phyloP scores from a whole-genome alignment of 345 rosid genomes.

The Eucalyptus brandiana region DNA sequence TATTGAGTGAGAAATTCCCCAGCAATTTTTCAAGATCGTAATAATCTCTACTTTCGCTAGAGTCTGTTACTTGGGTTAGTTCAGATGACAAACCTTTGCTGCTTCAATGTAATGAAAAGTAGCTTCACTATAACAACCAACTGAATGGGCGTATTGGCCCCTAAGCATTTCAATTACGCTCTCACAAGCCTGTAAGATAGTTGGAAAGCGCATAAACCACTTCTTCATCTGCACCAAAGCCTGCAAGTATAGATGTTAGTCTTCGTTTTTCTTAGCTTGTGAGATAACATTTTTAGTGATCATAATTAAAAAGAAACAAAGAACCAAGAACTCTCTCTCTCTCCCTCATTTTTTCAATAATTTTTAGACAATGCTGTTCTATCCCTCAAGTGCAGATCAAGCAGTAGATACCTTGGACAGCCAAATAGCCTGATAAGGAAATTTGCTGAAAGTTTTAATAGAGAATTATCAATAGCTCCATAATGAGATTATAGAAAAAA shows the following conservation, averaged over 20 bases:
- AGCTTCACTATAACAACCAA: conserved; percentile 91
- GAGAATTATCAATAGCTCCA: background rate
- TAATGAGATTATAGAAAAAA: background rate
- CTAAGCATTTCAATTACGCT: conserved; percentile 92
- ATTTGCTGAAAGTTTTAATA: background rate
- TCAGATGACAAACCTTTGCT: conserved; percentile 43
- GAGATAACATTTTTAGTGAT: background rate
- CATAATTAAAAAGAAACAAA: background rate
- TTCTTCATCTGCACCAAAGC: conserved; percentile 85
- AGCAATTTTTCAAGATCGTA: background rate
- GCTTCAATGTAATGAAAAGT: conserved; percentile 91
- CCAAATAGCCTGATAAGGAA: background rate
- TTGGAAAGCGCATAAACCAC: conserved; percentile 84
- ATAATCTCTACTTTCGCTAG: background rate
- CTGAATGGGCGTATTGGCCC: conserved; percentile 94
- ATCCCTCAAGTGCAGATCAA: background rate
- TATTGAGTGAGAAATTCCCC: background rate
- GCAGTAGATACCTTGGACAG: background rate
- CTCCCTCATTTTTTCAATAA: background rate
- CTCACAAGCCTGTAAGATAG: conserved; percentile 88
- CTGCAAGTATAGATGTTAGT: conserved; percentile 21
- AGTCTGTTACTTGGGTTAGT: background rate
- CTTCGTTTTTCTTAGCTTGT: background rate
- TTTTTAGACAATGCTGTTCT: background rate
- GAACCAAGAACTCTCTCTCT: background rate